Evolutionary conservation across 768 basidiomycete genomes (phyloP).

Genomic region (Termitomyces sp.): DNA sequence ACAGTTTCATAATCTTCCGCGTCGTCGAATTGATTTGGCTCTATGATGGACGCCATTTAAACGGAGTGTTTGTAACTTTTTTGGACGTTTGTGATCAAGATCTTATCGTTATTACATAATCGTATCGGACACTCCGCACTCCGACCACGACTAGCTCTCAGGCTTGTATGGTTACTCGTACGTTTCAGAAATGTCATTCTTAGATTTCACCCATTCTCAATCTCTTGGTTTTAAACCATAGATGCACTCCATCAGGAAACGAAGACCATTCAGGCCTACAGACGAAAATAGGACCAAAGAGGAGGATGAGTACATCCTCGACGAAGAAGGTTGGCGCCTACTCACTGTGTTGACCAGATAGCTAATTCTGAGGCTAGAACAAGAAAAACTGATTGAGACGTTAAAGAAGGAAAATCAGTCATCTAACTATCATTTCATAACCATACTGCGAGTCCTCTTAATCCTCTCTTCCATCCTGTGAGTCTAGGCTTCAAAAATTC

Average conservation of each 20-base stretch:
- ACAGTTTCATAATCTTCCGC: conserved; percentile 33
- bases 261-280: conserved; percentile 41
- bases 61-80: not conserved
- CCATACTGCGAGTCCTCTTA: conserved; percentile 39
- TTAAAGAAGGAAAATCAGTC: conserved; percentile 42
- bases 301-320: conserved; percentile 34
- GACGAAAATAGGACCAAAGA: conserved; percentile 26
- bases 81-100: not conserved
- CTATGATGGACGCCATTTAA: conserved; percentile 32
- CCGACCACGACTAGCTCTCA: too few relatives aligned
- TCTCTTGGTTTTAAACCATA: too few relatives aligned
- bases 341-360: not conserved
- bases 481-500: conserved; percentile 13
- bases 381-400: conserved; percentile 52
- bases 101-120: conserved; percentile 4
- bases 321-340: conserved; percentile 47
- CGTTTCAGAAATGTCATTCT: not conserved
- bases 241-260: conserved; percentile 40
- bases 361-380: conserved; percentile 38
- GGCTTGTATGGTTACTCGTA: not conserved
- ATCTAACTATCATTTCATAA: conserved; percentile 39
- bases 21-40: conserved; percentile 62
- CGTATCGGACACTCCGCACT: too few relatives aligned
- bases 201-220: not conserved
- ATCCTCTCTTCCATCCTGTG: conserved; percentile 46